Conservation (phyloP, 768 basidiomycete genomes). For the Rhodotorula babjevae region DNA sequence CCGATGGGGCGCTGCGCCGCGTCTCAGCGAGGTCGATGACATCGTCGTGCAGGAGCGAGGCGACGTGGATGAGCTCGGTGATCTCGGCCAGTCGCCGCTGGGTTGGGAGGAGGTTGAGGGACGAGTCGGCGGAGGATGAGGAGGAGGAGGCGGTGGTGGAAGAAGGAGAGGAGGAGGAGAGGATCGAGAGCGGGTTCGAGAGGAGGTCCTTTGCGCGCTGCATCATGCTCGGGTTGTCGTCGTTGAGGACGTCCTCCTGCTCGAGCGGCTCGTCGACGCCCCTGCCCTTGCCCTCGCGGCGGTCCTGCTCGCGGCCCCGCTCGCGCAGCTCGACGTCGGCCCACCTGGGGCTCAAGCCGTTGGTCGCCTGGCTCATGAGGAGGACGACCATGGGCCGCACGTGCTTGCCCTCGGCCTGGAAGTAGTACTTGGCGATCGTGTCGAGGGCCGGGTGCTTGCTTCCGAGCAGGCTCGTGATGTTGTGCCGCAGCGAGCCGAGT, state of each 20-base stretch:
- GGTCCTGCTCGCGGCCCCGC: slow-evolving; percentile 52
- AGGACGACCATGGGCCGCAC: slow-evolving; percentile 83
- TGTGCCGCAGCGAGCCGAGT: slow-evolving; percentile 64
- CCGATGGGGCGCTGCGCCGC: slow-evolving; percentile 64
- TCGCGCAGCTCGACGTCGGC: slow-evolving; percentile 55
- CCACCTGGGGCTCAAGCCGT: slow-evolving; percentile 69
- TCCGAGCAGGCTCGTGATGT: slow-evolving; percentile 71
- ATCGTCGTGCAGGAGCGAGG: slow-evolving; percentile 86
- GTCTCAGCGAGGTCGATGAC: slow-evolving; percentile 72
- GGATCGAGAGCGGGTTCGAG: slow-evolving; percentile 49
- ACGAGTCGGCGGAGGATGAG: background rate
- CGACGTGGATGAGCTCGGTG: slow-evolving; percentile 96
- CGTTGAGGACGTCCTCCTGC: slow-evolving; percentile 74
- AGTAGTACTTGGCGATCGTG: slow-evolving; percentile 87
- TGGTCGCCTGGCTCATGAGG: slow-evolving; percentile 84
- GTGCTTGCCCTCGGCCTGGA: slow-evolving; percentile 79
- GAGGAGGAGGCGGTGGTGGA: background rate
- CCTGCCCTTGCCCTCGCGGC: slow-evolving; percentile 55
- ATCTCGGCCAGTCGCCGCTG: slow-evolving; percentile 92
- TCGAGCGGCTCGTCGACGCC: slow-evolving; percentile 74
- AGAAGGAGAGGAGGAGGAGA: slow-evolving; percentile 47
- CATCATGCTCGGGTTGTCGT: slow-evolving; percentile 83
- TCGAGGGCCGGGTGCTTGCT: slow-evolving; percentile 82
- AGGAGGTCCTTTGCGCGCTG: slow-evolving; percentile 69
- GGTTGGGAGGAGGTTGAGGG: slow-evolving; percentile 62